Base-by-base conservation (phyloP, 129 eudicot species). In the Solidago caesia region DNA sequence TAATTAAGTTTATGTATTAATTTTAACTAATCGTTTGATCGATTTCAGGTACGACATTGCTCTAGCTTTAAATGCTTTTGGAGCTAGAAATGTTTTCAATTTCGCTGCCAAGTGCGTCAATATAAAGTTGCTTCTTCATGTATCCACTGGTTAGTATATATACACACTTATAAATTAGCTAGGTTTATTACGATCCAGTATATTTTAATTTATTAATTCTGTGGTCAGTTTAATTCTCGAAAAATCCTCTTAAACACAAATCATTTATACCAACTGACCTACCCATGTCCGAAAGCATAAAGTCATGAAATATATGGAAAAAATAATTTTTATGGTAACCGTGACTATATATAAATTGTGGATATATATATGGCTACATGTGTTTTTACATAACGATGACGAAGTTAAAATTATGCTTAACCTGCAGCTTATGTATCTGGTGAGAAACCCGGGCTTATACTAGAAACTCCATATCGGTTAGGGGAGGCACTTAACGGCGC, bases 351-450 rank as follows among this genome's bases (percentile, higher is more conserved):
- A 52, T 8, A 21, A 56, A 25, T 6, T 48, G 9, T 48, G 13
- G 53, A 48, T 48, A 21, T 21, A 21, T 21, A 21, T 21, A 48
- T 48, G 13, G 11, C 39, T 58, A 58, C 64, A 58, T 25, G 64
- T 58, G 2, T 58, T 26, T 21, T 4, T 58, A 25, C 39, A 58
- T 58, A 58, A 58, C 5, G 5, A 59, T 41, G 11, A 10, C 47
- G 44, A 62, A 51, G 45, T 72, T 63, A 8, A 57, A 63, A 14
- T 11, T 6, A 71, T 57, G 14, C 29, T 15, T 8, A 33, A 33
- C 39, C 2, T 75, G 15, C 80, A 88, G 94, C 88, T 56, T 88
- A 80, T 76, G 94, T 88, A 2, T 68, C 83, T 9, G 90, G 94
- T 27, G 87, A 82, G 69, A 76, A 8, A 44, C 80, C 67, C 2